Evolutionary conservation across 2,329 filamentous ascomycete genomes (phyloP).

Genomic region (Penicillium freii): DNA sequence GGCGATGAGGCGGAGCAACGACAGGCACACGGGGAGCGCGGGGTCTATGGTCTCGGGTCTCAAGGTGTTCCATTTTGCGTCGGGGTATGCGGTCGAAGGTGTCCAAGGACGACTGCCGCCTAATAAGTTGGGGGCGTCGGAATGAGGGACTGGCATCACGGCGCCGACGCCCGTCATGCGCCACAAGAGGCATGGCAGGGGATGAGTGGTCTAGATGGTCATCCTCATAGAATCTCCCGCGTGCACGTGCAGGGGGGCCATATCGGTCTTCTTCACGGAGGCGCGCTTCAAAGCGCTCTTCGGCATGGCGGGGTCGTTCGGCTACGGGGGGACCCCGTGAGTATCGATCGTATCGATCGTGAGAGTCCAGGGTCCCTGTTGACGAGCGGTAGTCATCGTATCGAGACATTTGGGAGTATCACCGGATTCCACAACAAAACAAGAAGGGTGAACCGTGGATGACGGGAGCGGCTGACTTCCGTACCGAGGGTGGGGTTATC

Average conservation of each 20-base stretch:
- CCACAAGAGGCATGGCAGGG: constrained; percentile 53
- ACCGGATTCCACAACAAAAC: constrained; percentile 1
- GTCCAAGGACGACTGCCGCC: constrained; percentile 85
- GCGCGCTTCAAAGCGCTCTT: constrained; percentile 36
- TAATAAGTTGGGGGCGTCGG: constrained; percentile 65
- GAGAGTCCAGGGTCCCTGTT: constrained; percentile 35
- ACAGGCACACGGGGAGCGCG: constrained; percentile 65
- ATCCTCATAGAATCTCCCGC: constrained; percentile 42
- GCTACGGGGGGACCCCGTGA: constrained; percentile 37
- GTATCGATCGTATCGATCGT: constrained; percentile 45
- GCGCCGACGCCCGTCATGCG: constrained; percentile 57
- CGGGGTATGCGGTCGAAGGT: constrained; percentile 77
- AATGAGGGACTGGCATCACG: constrained; percentile 50
- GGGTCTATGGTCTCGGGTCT: constrained; percentile 42
- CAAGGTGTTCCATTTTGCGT: constrained; percentile 49
- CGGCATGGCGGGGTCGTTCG: constrained; percentile 36
- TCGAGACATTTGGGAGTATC: constrained; percentile 33
- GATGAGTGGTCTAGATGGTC: constrained; percentile 44
- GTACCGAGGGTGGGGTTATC: constrained; percentile 23
- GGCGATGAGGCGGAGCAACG: constrained; percentile 44
- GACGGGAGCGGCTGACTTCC: constrained; percentile 37
- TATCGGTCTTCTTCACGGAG: constrained; percentile 44
- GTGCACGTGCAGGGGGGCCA: constrained; percentile 42
- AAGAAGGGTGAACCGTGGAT: constrained; percentile 34
- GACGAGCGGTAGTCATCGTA: constrained; percentile 40